Percentiles rank a stretch among this genome's conserved stretches.
Evolutionary conservation across 2,329 filamentous ascomycete species (phyloP).

Genomic region (Sporothrix curviconia): DNA sequence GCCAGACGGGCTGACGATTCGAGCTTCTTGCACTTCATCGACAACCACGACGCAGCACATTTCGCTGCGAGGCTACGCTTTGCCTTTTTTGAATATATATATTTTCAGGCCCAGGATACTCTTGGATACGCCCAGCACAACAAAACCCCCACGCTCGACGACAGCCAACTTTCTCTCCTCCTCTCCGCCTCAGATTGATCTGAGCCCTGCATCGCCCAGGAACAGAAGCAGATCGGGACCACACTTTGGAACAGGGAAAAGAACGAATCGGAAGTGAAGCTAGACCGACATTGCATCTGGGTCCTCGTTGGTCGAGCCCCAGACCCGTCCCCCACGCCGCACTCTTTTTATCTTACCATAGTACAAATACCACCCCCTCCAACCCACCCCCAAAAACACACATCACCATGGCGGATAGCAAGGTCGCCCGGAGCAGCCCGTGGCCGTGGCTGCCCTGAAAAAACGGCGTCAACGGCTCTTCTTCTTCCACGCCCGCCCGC

Average conservation of each 20-base stretch:
- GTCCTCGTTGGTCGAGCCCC: not conserved
- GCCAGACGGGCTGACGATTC: conserved; percentile 3
- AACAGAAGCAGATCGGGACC: conserved; percentile 1
- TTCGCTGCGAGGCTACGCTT: not conserved
- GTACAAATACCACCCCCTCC: not conserved
- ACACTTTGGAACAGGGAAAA: not conserved
- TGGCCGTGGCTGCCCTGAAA: not conserved
- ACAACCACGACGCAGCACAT: not conserved
- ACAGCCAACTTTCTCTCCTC: not conserved
- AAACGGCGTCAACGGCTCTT: not conserved
- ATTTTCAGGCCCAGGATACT: not conserved
- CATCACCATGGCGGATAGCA: conserved; percentile 1
- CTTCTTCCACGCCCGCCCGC: conserved; percentile 49
- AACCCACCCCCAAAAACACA: not conserved
- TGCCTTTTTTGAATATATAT: not conserved
- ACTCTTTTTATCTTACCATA: not conserved
- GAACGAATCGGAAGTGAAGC: not conserved
- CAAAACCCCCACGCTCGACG: not conserved
- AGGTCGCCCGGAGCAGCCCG: not conserved
- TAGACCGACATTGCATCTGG: not conserved
- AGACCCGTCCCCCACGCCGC: not conserved
- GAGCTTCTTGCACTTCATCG: not conserved
- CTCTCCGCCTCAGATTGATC: not conserved
- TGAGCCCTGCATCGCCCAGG: not conserved
- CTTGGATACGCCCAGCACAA: not conserved